phyloP scores from a whole-genome alignment of 2,329 filamentous ascomycete species.

The Trichoderma lentiforme region DNA sequence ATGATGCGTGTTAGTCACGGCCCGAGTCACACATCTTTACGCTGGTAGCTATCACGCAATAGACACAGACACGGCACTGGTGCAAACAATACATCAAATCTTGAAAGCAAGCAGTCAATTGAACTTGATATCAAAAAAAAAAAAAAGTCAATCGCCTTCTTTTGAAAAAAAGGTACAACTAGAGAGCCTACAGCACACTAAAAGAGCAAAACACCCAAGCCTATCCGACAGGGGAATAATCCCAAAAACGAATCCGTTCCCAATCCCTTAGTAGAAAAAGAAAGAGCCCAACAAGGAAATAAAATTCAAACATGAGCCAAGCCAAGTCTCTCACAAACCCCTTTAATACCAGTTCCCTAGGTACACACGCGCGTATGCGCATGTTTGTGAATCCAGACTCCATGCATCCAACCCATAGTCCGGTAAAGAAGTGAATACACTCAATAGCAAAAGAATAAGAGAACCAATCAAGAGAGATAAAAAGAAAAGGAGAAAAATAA shows the following conservation, averaged over 20 bases:
- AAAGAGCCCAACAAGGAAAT: not conserved
- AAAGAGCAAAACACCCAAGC: not conserved
- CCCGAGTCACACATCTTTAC: not conserved
- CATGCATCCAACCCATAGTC: constrained; percentile 22
- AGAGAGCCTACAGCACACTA: not conserved
- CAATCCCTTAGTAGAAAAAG: not conserved
- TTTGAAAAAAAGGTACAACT: not conserved
- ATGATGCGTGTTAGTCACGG: not conserved
- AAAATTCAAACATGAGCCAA: constrained; percentile 7
- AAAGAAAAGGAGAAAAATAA: not conserved
- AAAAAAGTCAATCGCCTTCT: not conserved
- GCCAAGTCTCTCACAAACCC: constrained; percentile 1
- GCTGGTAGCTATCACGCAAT: not conserved
- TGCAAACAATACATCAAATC: not conserved
- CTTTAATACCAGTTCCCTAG: constrained; percentile 11
- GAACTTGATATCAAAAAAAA: not conserved
- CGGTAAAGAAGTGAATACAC: constrained; percentile 7
- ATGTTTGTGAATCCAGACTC: constrained; percentile 29
- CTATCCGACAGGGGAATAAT: not conserved
- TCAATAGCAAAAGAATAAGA: constrained; percentile 13
- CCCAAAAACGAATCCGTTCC: constrained; percentile 1
- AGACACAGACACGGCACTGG: not conserved
- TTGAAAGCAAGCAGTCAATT: not conserved
- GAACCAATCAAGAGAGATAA: constrained; percentile 2
- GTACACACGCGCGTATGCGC: constrained; percentile 2